These are phyloP conservation scores for Lichtheimia ramosa DNA, from an alignment of 371 early-diverging fungal species.

Conservation along the genomic window DNA sequence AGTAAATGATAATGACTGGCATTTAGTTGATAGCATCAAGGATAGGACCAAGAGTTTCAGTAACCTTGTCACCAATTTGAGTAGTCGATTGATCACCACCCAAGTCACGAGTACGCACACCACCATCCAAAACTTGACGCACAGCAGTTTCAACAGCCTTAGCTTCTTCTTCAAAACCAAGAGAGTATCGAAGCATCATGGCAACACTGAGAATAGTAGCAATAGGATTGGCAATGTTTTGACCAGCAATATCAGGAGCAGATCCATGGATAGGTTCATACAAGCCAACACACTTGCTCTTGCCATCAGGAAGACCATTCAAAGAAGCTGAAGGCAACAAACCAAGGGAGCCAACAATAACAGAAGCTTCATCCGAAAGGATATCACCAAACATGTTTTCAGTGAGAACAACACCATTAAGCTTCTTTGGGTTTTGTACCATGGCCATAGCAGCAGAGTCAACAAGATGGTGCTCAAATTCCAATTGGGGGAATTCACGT, in stretches of 20 bases:
- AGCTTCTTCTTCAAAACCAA: slow-evolving; percentile 86
- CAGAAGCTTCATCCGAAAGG: slow-evolving; percentile 91
- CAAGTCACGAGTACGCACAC: slow-evolving; percentile 87
- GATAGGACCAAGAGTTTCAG: slow-evolving; percentile 66
- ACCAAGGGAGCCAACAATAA: slow-evolving; percentile 94
- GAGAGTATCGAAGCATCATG: slow-evolving; percentile 91
- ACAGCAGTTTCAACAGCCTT: slow-evolving; percentile 90
- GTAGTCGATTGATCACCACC: slow-evolving; percentile 81
- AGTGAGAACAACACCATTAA: slow-evolving; percentile 95
- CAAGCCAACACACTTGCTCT: slow-evolving; percentile 76
- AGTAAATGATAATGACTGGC: neutral
- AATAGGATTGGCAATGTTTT: slow-evolving; percentile 94
- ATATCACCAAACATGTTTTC: slow-evolving; percentile 99
- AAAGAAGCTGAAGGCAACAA: slow-evolving; percentile 92
- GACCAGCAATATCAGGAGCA: slow-evolving; percentile 97
- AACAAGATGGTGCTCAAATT: slow-evolving; percentile 86
- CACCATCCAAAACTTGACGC: slow-evolving; percentile 85
- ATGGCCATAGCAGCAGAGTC: slow-evolving; percentile 97
- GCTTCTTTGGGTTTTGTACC: slow-evolving; percentile 83
- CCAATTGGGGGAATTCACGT: slow-evolving; percentile 85
- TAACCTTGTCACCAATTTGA: slow-evolving; percentile 89
- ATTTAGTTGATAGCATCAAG: slow-evolving; percentile 35
- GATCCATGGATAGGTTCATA: slow-evolving; percentile 99
- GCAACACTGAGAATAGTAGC: slow-evolving; percentile 96
- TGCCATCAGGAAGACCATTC: slow-evolving; percentile 78